Evolutionary conservation across 306 rosid genomes (phyloP), one percentile per base, ranked within the genome.

Genomic region (Sicyos edulis): DNA sequence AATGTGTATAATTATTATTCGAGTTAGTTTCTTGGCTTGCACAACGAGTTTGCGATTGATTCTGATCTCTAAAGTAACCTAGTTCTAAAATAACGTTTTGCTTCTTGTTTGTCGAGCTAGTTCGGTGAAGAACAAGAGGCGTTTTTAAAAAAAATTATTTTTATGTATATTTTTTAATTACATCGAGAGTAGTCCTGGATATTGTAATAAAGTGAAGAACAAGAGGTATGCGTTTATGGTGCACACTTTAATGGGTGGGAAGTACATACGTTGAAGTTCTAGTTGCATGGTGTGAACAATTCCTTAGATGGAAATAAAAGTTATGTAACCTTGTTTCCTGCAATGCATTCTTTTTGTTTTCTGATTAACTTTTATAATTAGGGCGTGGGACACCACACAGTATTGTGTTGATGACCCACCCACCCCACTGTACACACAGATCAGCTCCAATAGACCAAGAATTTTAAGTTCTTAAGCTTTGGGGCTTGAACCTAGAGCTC

Each of bases 241-340:
- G 1, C 24, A 63, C 0, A n/a, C 16, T 17, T 64, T 16, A 62
- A 63, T 61, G 22, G 21, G 47, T 14, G 13, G 67, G 47, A 60
- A 60, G 20, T 62, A 24, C 12, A 64, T 64, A n/a, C 29, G 29
- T 19, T 45, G 17, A 17, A 19, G 55, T 22, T 64, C 29, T 64
- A 16, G 68, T 34, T 62, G 49, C 67, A 32, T 60, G 47, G 20
- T 60, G 16, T 37, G 50, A 62, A n/a, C 69, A 9, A 17, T 16
- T 34, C 10, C 50, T n/a, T 62, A 14, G 67, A 64, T 64, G 69
- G 8, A 37, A 63, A 63, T 6, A 12, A n/a, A 64, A 42, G 72
- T 21, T 19, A 45, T 20, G 72, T 40, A 66, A 66, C 72, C 55
- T 47, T 0, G 4, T 50, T 37, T 63, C n/a, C 2, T 64, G 53